These are phyloP conservation scores for Malus orientalis DNA, from an alignment of 306 rosid genomes.

Conservation along the genomic window DNA sequence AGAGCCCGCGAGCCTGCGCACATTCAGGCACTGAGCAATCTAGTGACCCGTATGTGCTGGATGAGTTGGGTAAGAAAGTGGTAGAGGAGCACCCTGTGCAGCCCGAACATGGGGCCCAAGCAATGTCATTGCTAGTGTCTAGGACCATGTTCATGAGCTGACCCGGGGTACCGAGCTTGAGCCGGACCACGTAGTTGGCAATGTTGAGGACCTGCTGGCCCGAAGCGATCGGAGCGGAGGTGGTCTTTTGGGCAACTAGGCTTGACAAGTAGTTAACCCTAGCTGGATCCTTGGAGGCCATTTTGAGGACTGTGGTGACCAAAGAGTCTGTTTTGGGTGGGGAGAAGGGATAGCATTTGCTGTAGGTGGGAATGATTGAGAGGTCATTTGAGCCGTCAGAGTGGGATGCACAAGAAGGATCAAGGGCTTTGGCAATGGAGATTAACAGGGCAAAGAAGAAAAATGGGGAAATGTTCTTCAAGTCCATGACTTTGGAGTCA, in stretches of 20 bases:
- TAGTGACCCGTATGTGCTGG: slow-evolving; percentile 39
- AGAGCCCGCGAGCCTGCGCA: slow-evolving; percentile 52
- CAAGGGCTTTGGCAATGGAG: slow-evolving; percentile 25
- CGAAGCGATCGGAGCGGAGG: slow-evolving; percentile 62
- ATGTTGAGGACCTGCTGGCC: slow-evolving; percentile 65
- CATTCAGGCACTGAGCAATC: slow-evolving; percentile 61
- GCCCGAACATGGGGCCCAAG: slow-evolving; percentile 74
- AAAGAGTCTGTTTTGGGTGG: slow-evolving; percentile 51
- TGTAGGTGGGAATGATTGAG: slow-evolving; percentile 61
- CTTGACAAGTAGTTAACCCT: slow-evolving; percentile 56
- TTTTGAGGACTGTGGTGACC: slow-evolving; percentile 45
- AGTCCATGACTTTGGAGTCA: slow-evolving; percentile 32
- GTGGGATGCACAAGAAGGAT: slow-evolving; percentile 51
- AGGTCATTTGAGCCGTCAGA: slow-evolving; percentile 35
- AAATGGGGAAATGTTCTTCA: slow-evolving; percentile 7
- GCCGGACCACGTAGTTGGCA: slow-evolving; percentile 69
- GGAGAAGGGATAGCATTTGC: slow-evolving; percentile 83
- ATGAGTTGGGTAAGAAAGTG: slow-evolving; percentile 42
- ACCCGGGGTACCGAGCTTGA: slow-evolving; percentile 67
- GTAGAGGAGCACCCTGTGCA: slow-evolving; percentile 61
- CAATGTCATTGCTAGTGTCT: slow-evolving; percentile 75
- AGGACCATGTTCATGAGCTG: slow-evolving; percentile 70
- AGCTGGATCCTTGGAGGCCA: slow-evolving; percentile 74
- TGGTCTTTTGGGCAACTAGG: slow-evolving; percentile 40
- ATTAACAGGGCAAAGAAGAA: slow-evolving; percentile 22